Evolutionary conservation across 306 rosid species (phyloP).

Genomic region (Cicer arietinum): DNA sequence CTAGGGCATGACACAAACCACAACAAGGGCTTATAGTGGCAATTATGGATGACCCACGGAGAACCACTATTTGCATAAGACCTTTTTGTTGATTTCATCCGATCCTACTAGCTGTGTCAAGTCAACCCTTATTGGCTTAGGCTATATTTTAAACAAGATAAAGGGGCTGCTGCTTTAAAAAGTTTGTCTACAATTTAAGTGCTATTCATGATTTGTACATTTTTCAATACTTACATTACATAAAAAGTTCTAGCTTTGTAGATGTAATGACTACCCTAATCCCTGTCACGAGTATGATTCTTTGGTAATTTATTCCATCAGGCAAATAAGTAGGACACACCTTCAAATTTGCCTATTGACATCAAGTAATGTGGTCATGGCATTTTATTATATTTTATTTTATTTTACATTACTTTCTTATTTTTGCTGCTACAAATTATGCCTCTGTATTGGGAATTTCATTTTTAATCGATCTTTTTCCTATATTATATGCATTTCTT

Average conservation of each 20-base stretch:
- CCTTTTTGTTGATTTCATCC: not conserved
- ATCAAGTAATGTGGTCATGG: slow-evolving; percentile 10
- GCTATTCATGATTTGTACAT: slow-evolving; percentile 24
- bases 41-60: too few species aligned
- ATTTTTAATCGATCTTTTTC: slow-evolving; percentile 25
- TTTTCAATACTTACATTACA: slow-evolving; percentile 24
- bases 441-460: not conserved
- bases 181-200: not conserved
- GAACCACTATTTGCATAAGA: not conserved
- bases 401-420: slow-evolving; percentile 10
- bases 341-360: slow-evolving; percentile 21
- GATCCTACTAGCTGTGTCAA: slow-evolving; percentile 29
- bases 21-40: too few species aligned
- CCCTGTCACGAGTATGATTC: slow-evolving; percentile 16
- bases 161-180: not conserved
- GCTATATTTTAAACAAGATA: slow-evolving; percentile 29
- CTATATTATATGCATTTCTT: slow-evolving; percentile 40
- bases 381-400: slow-evolving; percentile 24
- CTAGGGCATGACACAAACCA: too few species aligned
- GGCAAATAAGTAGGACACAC: slow-evolving; percentile 26
- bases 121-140: slow-evolving; percentile 11
- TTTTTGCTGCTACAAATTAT: slow-evolving; percentile 29
- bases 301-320: slow-evolving; percentile 6
- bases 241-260: slow-evolving; percentile 4
- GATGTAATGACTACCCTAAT: slow-evolving; percentile 9